These are phyloP conservation scores for Odontarrhena argentea DNA, from an alignment of 345 rosid species.

Conservation along the genomic window DNA sequence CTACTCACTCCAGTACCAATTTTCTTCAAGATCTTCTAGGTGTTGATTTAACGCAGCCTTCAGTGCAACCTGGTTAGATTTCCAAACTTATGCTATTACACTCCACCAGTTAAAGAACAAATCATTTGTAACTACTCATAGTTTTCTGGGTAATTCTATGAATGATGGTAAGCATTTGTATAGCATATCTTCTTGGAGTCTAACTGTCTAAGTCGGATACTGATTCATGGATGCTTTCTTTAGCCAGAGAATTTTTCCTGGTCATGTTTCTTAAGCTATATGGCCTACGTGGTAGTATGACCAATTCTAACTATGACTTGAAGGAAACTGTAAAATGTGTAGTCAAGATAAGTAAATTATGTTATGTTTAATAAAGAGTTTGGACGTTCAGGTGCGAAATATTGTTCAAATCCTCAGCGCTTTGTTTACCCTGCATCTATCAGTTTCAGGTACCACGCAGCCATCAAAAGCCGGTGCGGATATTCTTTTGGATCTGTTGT, in stretches of 20 bases:
- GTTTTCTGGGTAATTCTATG: conserved; percentile 15
- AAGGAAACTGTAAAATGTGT: conserved; percentile 13
- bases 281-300: conserved; percentile 8
- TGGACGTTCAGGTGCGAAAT: conserved; percentile 21
- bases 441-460: conserved; percentile 53
- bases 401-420: conserved; percentile 5
- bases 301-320: conserved; percentile 12
- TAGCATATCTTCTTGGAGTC: conserved; percentile 18
- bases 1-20: conserved; percentile 68
- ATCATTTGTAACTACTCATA: background rate
- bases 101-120: background rate
- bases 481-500: conserved; percentile 82
- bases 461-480: conserved; percentile 76
- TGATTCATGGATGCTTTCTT: conserved; percentile 8
- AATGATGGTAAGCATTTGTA: conserved; percentile 9
- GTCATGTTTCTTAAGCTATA: conserved; percentile 21
- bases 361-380: conserved; percentile 3
- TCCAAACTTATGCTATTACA: conserved; percentile 19
- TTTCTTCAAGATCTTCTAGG: conserved; percentile 94
- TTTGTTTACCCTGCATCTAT: conserved; percentile 21
- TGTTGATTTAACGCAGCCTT: conserved; percentile 66
- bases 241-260: conserved; percentile 2
- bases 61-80: conserved; percentile 69
- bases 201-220: conserved; percentile 9
- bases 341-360: conserved; percentile 15